These are phyloP conservation scores for Rhododendron henanense DNA, from an alignment of 148 eudicot species.

Conservation along the genomic window DNA sequence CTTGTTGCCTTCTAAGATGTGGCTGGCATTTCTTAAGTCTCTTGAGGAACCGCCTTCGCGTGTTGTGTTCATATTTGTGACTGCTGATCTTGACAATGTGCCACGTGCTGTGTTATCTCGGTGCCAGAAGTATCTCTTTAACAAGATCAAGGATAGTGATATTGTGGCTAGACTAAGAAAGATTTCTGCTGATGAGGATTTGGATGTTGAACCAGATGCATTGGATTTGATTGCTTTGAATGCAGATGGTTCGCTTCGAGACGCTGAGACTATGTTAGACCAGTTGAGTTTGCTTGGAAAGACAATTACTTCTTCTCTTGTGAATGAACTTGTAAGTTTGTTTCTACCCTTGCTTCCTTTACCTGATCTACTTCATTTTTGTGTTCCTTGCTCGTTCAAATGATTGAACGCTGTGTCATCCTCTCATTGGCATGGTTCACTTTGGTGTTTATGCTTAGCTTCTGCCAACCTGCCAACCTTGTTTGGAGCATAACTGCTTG, in stretches of 20 bases:
- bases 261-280: constrained; percentile 96
- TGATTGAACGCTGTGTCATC: background rate
- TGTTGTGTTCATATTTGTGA: constrained; percentile 73
- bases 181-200: constrained; percentile 63
- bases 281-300: constrained; percentile 95
- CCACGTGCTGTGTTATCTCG: constrained; percentile 80
- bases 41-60: constrained; percentile 73
- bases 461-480: background rate
- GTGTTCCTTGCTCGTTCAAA: background rate
- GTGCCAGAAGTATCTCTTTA: constrained; percentile 83
- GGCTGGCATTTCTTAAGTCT: constrained; percentile 76
- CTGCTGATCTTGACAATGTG: constrained; percentile 82
- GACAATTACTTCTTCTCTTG: constrained; percentile 72
- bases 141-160: constrained; percentile 74
- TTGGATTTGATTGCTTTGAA: constrained; percentile 83
- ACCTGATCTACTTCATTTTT: background rate
- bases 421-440: background rate
- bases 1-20: constrained; percentile 74
- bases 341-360: constrained; percentile 9
- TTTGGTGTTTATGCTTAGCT: background rate
- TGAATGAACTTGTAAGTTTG: constrained; percentile 87
- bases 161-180: constrained; percentile 64
- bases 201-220: constrained; percentile 84
- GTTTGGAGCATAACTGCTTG: background rate
- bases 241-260: constrained; percentile 93